Evolutionary conservation across 1,284 basidiomycete genomes (phyloP), one percentile per base, ranked within the genome.

Genomic region (Grifola frondosa): DNA sequence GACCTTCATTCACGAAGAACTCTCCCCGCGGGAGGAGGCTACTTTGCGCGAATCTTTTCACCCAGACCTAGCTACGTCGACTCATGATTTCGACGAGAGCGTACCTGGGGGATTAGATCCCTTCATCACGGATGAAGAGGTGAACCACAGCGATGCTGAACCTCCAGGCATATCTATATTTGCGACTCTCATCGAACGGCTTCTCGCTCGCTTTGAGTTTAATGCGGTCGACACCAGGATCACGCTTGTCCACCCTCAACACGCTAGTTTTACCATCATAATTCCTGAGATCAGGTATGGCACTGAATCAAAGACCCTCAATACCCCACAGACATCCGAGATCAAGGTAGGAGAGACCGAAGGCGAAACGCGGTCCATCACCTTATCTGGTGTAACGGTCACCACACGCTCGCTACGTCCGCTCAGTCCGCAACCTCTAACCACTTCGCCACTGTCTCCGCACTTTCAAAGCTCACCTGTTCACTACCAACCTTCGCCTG

Each of bases 171-270:
- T 93, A 15, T 91, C 90, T 2, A 71, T 96, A 34, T 85, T 97
- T 59, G 87, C 93, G 15, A 78, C 81, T 23, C 73, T 96, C 31
- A 83, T 95, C 35, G 92, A 96, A 62, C 77, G 84, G 11, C 70
- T 97, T 4, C 75, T 97, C 11, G 80, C 90, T 8, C 77, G 88
- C 46, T 87, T 97, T 53, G 79, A 89, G 50, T 86, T 92, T 57
- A 81, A 83, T 52, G 86, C 88, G 20, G 62, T 69, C 19, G 81
- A 90, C 54, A 77, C 85, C 25, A 77, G 69, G 48, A 68, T 95
- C 29, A 84, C 83, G 0, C 49, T 90, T 28, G 65, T 88, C 19
- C 74, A 84, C 58, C 78, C 81, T 5, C 73, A 69, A 25, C 74
- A 75, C 36, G 73, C 81, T n/a, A 77, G 77, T 53, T 66, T 89